phyloP scores from a whole-genome alignment of 192 early-diverging fungal species.

The Glomus cerebriforme region DNA sequence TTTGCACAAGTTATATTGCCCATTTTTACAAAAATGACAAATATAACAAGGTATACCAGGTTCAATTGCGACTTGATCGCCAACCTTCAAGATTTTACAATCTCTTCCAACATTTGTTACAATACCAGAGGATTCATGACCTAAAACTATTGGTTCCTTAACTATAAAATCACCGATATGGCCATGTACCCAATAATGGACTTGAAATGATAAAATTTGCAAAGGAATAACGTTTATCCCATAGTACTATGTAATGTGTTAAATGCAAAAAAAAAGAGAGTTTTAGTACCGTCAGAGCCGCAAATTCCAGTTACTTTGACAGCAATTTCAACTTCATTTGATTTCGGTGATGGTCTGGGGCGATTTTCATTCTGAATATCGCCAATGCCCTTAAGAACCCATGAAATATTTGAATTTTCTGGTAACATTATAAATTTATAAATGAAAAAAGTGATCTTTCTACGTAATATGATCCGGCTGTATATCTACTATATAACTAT shows the following conservation, averaged over 20 bases:
- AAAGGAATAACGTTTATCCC: background rate
- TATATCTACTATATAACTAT: too few relatives aligned
- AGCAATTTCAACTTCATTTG: constrained; percentile 42
- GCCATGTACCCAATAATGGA: constrained; percentile 50
- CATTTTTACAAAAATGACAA: constrained; percentile 42
- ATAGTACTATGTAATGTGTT: background rate
- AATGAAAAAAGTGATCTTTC: background rate
- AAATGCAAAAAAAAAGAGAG: background rate
- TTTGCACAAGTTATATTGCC: constrained; percentile 44
- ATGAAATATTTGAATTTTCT: constrained; percentile 2
- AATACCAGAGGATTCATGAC: constrained; percentile 49
- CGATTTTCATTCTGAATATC: background rate
- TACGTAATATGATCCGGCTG: too few relatives aligned
- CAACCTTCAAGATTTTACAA: constrained; percentile 46
- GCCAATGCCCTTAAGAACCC: background rate
- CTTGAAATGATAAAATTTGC: background rate
- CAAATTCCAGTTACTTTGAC: constrained; percentile 50
- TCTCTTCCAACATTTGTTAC: constrained; percentile 38
- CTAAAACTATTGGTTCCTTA: constrained; percentile 45
- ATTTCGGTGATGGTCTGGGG: background rate
- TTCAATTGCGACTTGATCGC: constrained; percentile 50
- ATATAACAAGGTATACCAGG: constrained; percentile 43
- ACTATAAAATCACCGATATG: constrained; percentile 39
- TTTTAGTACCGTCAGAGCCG: constrained; percentile 38
- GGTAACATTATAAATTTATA: background rate